Conservation (phyloP, 345 rosid species). For the Balakata baccata region DNA sequence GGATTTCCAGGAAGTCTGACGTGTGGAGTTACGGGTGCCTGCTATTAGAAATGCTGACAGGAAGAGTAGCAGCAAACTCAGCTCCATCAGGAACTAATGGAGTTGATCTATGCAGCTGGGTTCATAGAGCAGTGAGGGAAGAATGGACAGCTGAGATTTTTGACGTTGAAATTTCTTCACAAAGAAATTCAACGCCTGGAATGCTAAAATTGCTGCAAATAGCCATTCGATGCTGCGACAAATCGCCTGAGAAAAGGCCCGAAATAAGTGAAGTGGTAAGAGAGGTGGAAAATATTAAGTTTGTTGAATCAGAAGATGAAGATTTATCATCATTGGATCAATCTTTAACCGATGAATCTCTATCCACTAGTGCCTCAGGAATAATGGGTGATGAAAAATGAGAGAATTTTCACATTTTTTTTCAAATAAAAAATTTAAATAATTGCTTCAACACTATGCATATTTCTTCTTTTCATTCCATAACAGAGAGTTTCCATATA, state of each 20-base stretch:
- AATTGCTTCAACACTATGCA: too few relatives aligned
- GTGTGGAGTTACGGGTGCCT: constrained; percentile 57
- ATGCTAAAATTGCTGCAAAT: constrained; percentile 47
- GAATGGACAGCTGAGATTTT: constrained; percentile 65
- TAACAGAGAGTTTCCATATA: too few relatives aligned
- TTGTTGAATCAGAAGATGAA: constrained; percentile 29
- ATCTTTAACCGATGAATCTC: constrained; percentile 36
- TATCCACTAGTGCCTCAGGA: constrained; percentile 21
- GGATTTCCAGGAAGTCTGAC: constrained; percentile 42
- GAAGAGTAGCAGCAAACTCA: constrained; percentile 30
- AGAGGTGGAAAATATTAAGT: constrained; percentile 30
- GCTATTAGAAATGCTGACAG: constrained; percentile 47
- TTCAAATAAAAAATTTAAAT: too few relatives aligned
- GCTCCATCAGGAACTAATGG: constrained; percentile 49
- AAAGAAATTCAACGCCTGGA: constrained; percentile 34
- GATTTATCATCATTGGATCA: constrained; percentile 31
- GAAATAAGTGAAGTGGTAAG: constrained; percentile 43
- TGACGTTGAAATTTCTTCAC: constrained; percentile 43
- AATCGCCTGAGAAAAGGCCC: constrained; percentile 45
- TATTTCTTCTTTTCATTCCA: too few relatives aligned
- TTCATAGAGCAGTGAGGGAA: constrained; percentile 54
- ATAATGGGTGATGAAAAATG: constrained; percentile 9
- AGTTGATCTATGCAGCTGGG: constrained; percentile 54
- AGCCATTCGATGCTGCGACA: constrained; percentile 47
- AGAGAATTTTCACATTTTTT: neutral